Percentiles rank a stretch among this genome's conserved stretches.
These are phyloP conservation scores for Fonsecaea nubica DNA, from an alignment of 2,329 filamentous ascomycete genomes.

Conservation along the genomic window DNA sequence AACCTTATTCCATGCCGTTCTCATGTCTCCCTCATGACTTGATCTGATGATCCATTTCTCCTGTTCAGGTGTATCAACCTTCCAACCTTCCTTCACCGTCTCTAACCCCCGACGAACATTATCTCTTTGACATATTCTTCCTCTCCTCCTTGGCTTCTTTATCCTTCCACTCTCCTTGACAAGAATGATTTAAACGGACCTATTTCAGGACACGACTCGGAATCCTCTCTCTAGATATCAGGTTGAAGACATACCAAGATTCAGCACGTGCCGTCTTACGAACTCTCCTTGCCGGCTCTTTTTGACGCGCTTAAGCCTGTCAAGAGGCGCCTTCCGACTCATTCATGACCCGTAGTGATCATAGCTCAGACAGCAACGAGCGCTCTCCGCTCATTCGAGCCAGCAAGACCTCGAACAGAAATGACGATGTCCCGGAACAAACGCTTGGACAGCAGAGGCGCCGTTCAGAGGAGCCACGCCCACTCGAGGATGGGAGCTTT, in stretches of 20 bases:
- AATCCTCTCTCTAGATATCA: neutral
- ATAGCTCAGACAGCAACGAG: slow-evolving; percentile 32
- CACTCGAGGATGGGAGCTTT: slow-evolving; percentile 12
- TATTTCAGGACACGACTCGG: neutral
- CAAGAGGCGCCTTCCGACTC: neutral
- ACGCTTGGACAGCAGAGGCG: slow-evolving; percentile 19
- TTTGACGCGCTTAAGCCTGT: neutral
- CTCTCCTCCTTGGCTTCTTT: neutral
- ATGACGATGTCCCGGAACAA: slow-evolving; percentile 28
- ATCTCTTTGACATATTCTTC: neutral
- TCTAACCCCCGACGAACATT: neutral
- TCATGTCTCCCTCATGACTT: slow-evolving; percentile 1
- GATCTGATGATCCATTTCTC: slow-evolving; percentile 3
- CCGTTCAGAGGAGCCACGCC: slow-evolving; percentile 17
- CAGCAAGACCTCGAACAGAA: slow-evolving; percentile 18
- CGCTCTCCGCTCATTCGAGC: slow-evolving; percentile 38
- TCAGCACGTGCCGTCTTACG: neutral
- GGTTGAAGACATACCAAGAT: neutral
- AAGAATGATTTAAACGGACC: neutral
- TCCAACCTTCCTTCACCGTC: neutral
- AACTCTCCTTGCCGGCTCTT: neutral
- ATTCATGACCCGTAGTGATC: slow-evolving; percentile 37
- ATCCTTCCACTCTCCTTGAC: neutral
- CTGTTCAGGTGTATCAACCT: neutral
- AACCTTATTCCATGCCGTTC: neutral